Percentiles rank a stretch among this genome's conserved stretches.
phyloP scores from a whole-genome alignment of 768 basidiomycete genomes.

The Mycena rebaudengoi region DNA sequence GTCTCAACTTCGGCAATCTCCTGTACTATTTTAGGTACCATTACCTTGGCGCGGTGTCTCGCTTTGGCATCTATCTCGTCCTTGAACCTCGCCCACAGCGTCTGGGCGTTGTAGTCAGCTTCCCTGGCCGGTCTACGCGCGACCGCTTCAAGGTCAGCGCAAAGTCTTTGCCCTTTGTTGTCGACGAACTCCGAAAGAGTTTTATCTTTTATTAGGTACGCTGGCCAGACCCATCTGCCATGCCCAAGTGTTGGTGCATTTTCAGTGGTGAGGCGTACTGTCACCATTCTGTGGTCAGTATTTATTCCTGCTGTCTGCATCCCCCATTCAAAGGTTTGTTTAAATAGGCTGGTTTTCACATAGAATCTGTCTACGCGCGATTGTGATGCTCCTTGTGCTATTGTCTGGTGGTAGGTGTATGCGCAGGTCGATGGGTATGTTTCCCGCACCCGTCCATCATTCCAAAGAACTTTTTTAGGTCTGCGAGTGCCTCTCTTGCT shows the following conservation, averaged over 20 bases:
- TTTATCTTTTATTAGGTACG: constrained; percentile 28
- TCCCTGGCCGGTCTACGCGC: too few species aligned
- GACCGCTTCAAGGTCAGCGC: too few species aligned
- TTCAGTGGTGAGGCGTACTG: constrained; percentile 26
- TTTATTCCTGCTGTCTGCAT: constrained; percentile 29
- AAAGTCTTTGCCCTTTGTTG: too few species aligned
- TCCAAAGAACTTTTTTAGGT: constrained; percentile 28
- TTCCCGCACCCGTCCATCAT: constrained; percentile 42
- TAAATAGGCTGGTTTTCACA: constrained; percentile 15
- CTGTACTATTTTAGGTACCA: too few species aligned
- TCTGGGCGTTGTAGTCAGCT: too few species aligned
- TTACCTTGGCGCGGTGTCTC: too few species aligned
- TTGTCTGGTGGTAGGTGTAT: constrained; percentile 39
- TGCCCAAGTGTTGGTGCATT: constrained; percentile 36
- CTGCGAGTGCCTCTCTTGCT: constrained; percentile 25
- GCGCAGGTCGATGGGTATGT: constrained; percentile 25
- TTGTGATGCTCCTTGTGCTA: constrained; percentile 18
- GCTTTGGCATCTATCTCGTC: too few species aligned
- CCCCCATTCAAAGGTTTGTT: constrained; percentile 32
- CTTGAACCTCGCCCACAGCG: too few species aligned
- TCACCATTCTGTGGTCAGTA: constrained; percentile 44
- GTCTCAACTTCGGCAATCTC: too few species aligned
- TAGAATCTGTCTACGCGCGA: constrained; percentile 51
- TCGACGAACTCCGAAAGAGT: background rate
- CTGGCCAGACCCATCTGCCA: too few species aligned